Evolutionary conservation across 768 basidiomycete genomes (phyloP).

Genomic region (Macrolepiota fuliginosa): DNA sequence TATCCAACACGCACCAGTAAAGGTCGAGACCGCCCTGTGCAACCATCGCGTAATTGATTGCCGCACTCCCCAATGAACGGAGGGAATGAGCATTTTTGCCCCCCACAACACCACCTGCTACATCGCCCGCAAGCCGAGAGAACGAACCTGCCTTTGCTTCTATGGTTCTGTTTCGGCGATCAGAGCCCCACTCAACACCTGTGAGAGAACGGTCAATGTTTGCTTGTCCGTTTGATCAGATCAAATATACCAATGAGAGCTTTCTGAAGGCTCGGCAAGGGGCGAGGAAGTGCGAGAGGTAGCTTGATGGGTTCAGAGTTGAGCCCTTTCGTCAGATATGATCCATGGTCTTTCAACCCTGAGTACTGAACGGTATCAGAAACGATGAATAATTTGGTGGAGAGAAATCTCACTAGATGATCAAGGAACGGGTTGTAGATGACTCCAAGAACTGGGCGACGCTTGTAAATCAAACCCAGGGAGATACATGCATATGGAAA

Average conservation of each 20-base stretch:
- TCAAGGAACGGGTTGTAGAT: slow-evolving; percentile 93
- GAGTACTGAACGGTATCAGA: slow-evolving; percentile 51
- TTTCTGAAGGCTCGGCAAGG: slow-evolving; percentile 64
- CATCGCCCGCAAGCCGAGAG: slow-evolving; percentile 71
- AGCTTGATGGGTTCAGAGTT: slow-evolving; percentile 48
- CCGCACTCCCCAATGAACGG: slow-evolving; percentile 80
- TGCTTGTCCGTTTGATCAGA: background rate
- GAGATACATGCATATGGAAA: slow-evolving; percentile 91
- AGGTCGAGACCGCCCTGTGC: slow-evolving; percentile 87
- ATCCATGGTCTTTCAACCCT: slow-evolving; percentile 75
- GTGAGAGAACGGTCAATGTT: slow-evolving; percentile 12
- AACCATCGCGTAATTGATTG: slow-evolving; percentile 79
- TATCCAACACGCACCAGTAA: slow-evolving; percentile 61
- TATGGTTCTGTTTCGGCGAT: slow-evolving; percentile 55
- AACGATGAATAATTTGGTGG: background rate
- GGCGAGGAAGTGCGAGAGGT: slow-evolving; percentile 64
- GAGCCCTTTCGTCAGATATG: slow-evolving; percentile 59
- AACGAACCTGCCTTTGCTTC: slow-evolving; percentile 65
- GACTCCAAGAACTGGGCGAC: slow-evolving; percentile 83
- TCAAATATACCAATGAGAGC: slow-evolving; percentile 60
- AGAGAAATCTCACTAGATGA: slow-evolving; percentile 53
- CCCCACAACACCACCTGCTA: slow-evolving; percentile 54
- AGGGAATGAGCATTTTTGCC: slow-evolving; percentile 87
- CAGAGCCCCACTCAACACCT: slow-evolving; percentile 90
- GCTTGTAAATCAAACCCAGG: slow-evolving; percentile 82